These are phyloP conservation scores for Chaetomiaceae sp. DNA, from an alignment of 2,329 filamentous ascomycete species.

Conservation along the genomic window DNA sequence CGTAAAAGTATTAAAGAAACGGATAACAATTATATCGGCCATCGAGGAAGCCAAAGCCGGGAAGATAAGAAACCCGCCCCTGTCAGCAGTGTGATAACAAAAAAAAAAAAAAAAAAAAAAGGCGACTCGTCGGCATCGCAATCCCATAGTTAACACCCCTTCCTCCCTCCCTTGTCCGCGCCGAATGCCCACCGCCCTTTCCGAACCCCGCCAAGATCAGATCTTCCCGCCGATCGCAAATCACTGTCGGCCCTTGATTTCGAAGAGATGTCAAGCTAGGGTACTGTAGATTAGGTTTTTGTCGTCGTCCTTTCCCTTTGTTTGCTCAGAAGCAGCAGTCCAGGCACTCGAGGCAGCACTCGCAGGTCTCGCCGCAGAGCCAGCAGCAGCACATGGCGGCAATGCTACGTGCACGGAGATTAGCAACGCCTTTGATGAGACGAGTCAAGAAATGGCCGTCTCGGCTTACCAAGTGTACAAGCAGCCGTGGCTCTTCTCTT, in stretches of 20 bases:
- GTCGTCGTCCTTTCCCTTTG: neutral
- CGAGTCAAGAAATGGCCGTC: neutral
- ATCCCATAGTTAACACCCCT: neutral
- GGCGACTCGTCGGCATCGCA: neutral
- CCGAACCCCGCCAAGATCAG: neutral
- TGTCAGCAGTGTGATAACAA: neutral
- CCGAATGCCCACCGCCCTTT: neutral
- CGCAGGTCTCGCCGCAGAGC: slow-evolving; percentile 42
- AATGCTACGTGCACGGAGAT: slow-evolving; percentile 27
- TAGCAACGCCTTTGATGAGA: neutral
- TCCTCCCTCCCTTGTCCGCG: neutral
- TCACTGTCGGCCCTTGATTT: neutral
- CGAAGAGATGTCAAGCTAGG: neutral
- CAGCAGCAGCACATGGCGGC: slow-evolving; percentile 43
- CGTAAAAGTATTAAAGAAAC: neutral
- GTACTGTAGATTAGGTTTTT: neutral
- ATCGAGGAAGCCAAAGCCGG: too few species aligned
- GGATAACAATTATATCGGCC: neutral
- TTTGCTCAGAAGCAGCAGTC: slow-evolving; percentile 35
- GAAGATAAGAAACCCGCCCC: neutral
- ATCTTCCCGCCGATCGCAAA: neutral
- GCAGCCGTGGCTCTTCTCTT: slow-evolving; percentile 41
- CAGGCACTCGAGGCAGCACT: slow-evolving; percentile 41
- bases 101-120: neutral
- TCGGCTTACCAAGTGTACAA: slow-evolving; percentile 37